Conservation (phyloP, 805 yeast species). For the Yamadazyma olivae region DNA sequence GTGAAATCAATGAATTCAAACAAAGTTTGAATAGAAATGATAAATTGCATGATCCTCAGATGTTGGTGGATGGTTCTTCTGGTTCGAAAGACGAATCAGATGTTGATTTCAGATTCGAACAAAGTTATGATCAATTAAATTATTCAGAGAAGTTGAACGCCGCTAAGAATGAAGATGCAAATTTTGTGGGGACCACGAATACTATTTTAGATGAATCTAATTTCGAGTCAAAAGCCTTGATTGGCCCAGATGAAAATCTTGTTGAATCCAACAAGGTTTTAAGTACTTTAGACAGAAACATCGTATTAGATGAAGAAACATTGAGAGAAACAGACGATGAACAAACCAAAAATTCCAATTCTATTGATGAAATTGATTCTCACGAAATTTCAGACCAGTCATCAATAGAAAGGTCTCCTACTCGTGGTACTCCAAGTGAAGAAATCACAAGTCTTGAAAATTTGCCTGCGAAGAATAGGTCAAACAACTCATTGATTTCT, state of each 20-base stretch:
- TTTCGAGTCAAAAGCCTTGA: too few relatives aligned
- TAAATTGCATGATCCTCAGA: conserved; percentile 6
- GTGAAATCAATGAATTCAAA: conserved; percentile 43
- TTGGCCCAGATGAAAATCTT: too few relatives aligned
- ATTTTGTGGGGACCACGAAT: neutral
- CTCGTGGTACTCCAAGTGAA: conserved; percentile 1
- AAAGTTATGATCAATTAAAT: conserved; percentile 36
- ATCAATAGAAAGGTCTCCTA: conserved; percentile 5
- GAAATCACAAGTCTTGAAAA: neutral
- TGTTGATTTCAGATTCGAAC: conserved; percentile 38
- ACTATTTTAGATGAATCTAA: neutral
- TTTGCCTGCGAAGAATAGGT: conserved; percentile 3
- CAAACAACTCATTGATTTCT: conserved; percentile 8
- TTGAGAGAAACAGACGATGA: conserved; percentile 6
- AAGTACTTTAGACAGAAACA: too few relatives aligned
- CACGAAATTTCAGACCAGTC: conserved; percentile 14
- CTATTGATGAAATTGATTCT: conserved; percentile 11
- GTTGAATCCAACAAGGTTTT: neutral
- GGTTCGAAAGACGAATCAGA: conserved; percentile 7
- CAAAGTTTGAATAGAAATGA: conserved; percentile 35
- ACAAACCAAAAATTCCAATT: conserved; percentile 1
- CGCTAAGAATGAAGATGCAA: conserved; percentile 4
- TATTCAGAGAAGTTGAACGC: conserved; percentile 37
- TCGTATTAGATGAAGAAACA: conserved; percentile 1
- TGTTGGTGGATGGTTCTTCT: conserved; percentile 13